Evolutionary conservation across 768 basidiomycete genomes (phyloP).

Genomic region (Leccinum subgranulosum): DNA sequence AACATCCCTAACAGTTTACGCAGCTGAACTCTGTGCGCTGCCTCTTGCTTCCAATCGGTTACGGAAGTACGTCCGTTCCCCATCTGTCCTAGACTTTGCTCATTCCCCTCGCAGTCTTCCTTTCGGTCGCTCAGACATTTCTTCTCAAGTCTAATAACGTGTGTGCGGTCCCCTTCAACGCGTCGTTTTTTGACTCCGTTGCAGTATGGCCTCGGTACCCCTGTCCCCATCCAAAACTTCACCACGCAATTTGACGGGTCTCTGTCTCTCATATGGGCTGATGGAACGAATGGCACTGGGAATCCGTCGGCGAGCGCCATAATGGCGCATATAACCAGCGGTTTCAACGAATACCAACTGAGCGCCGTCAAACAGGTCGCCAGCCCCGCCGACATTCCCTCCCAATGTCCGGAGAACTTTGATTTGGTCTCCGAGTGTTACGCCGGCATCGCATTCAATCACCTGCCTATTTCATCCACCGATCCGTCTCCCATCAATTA

Average conservation of each 20-base stretch:
- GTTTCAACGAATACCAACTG: constrained; percentile 48
- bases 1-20: not conserved
- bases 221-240: constrained; percentile 48
- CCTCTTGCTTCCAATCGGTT: constrained; percentile 60
- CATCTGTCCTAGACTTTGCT: not conserved
- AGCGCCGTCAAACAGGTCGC: constrained; percentile 47
- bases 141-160: constrained; percentile 58
- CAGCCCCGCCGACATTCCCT: constrained; percentile 47
- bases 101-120: constrained; percentile 39
- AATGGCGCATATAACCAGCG: constrained; percentile 55
- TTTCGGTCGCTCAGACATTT: constrained; percentile 62
- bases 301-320: constrained; percentile 55
- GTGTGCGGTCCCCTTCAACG: constrained; percentile 16
- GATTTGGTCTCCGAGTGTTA: constrained; percentile 67
- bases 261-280: constrained; percentile 61
- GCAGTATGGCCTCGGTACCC: constrained; percentile 63
- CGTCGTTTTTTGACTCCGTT: not conserved
- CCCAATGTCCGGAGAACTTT: constrained; percentile 71
- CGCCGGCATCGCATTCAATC: constrained; percentile 60
- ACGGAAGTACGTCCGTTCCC: constrained; percentile 37
- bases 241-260: constrained; percentile 50
- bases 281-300: constrained; percentile 56
- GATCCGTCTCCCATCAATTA: constrained; percentile 50
- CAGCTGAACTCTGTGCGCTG: constrained; percentile 62
- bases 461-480: constrained; percentile 43